These are phyloP conservation scores for Gymnopilus junonius DNA, from an alignment of 768 basidiomycete species.

Conservation along the genomic window DNA sequence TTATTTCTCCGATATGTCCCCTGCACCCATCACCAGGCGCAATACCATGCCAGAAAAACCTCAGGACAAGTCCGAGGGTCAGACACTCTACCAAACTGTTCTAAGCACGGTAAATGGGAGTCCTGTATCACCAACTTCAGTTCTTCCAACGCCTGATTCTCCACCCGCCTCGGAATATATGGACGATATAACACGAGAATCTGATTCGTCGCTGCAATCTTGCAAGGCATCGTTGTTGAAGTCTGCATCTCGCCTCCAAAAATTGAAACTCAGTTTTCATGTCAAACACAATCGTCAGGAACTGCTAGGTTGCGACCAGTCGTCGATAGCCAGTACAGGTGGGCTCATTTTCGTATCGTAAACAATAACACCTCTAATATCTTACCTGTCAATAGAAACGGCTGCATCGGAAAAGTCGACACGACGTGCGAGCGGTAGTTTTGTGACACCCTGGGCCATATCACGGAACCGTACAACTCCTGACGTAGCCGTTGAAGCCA, in stretches of 20 bases:
- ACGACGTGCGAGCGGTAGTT: conserved; percentile 24
- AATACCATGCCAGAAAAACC: conserved; percentile 25
- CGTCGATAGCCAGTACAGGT: conserved; percentile 27
- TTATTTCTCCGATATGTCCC: conserved; percentile 33
- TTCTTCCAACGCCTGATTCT: conserved; percentile 15
- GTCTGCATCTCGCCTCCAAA: conserved; percentile 25
- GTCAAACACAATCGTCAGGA: conserved; percentile 17
- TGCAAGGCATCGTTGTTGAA: conserved; percentile 26
- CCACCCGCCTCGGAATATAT: conserved; percentile 8
- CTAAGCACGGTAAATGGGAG: conserved; percentile 15
- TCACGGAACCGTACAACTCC: conserved; percentile 23
- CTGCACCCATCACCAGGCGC: conserved; percentile 20
- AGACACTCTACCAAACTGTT: conserved; percentile 3
- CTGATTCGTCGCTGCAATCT: conserved; percentile 28
- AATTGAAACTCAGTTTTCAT: conserved; percentile 27
- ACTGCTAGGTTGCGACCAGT: conserved; percentile 22
- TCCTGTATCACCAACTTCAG: conserved; percentile 19
- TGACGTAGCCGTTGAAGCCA: conserved; percentile 18
- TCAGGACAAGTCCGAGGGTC: background rate
- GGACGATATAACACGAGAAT: conserved; percentile 21
- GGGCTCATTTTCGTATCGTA: conserved; percentile 4
- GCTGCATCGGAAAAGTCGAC: conserved; percentile 21
- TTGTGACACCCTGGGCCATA: conserved; percentile 21
- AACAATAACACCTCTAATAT: conserved; percentile 5
- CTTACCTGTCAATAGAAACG: conserved; percentile 16